These are phyloP conservation scores for Suillus americanus DNA, from an alignment of 768 basidiomycete genomes.

Conservation along the genomic window DNA sequence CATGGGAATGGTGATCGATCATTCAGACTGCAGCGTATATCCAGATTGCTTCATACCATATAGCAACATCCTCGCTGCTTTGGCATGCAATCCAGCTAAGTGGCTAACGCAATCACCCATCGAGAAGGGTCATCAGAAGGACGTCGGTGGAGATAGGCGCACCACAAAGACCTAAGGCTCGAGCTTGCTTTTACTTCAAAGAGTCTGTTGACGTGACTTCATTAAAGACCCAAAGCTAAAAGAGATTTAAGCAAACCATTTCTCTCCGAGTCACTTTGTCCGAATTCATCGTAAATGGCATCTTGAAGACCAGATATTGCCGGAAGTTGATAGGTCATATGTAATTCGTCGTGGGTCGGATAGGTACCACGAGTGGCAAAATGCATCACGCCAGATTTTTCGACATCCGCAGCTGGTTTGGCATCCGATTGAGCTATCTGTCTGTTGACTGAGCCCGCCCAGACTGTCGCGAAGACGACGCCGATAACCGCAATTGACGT, in stretches of 20 bases:
- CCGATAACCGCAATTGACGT: constrained; percentile 32
- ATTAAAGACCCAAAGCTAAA: background rate
- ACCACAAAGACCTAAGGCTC: background rate
- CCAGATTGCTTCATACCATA: background rate
- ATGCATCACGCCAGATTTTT: constrained; percentile 2
- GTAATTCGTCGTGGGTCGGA: background rate
- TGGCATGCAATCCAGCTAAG: background rate
- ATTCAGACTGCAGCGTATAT: background rate
- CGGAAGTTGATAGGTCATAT: background rate
- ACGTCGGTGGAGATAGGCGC: background rate
- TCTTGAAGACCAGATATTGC: background rate
- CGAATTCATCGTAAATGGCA: background rate
- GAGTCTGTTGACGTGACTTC: background rate
- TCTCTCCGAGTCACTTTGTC: background rate
- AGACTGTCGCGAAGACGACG: constrained; percentile 34
- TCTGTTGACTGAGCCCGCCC: constrained; percentile 19
- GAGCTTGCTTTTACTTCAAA: background rate
- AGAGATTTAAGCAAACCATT: constrained; percentile 1
- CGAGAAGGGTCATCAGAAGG: background rate
- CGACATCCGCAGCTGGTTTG: background rate
- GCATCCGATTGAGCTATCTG: background rate
- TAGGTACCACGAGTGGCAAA: constrained; percentile 6
- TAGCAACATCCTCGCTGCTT: background rate
- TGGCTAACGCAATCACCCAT: background rate
- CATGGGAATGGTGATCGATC: background rate